Evolutionary conservation across 73 alveolate genomes (phyloP), one percentile per base, ranked within the genome.

Genomic region (Blepharisma stoltei): DNA sequence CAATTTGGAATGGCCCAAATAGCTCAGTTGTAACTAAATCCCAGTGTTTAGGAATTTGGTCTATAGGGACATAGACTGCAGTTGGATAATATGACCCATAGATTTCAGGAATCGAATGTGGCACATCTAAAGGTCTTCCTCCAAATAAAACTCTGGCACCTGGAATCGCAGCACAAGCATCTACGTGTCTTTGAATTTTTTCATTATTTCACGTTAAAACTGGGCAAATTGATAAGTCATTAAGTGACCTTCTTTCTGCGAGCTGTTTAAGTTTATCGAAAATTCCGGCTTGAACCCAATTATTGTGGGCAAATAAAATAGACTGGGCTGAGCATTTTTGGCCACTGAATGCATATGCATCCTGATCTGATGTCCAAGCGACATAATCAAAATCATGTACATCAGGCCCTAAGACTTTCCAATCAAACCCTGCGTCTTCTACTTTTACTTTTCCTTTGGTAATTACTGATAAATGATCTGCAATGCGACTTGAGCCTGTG

Each of bases 391-490:
- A 49, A 69, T 85, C 92, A 5, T 77, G 81, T 4, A 83, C 92
- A 87, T 90, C 99, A 8, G 99, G 99, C 43, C 99, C 99, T 54
- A 92, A 78, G 45, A 92, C 78, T 77, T 92, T 92, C 99, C 99
- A 94, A 81, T 94, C 99, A 80, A 88, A 94, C 23, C 99, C 99
- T 1, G 98, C 97, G 68, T 94, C 99, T 81, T 94, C 99, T 66
- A 90, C 55, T 86, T 88, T 92, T 38, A 94, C 89, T 77, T 89
- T 85, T 9, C 95, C 96, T 6, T 68, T 50, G 50, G 80, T 55
- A 44, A 47, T 54, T 53, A 79, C 55, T 5, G 82, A 8, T 7
- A 88, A 70, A 8, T 71, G 25, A 70, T 88, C 93, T 20, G 95
- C 94, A 50, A 81, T 78, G 4, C 60, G 54, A 0, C 90, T 69